These are phyloP conservation scores for Ambrosiella beaveri DNA, from an alignment of 2,329 filamentous ascomycete genomes.

Conservation along the genomic window DNA sequence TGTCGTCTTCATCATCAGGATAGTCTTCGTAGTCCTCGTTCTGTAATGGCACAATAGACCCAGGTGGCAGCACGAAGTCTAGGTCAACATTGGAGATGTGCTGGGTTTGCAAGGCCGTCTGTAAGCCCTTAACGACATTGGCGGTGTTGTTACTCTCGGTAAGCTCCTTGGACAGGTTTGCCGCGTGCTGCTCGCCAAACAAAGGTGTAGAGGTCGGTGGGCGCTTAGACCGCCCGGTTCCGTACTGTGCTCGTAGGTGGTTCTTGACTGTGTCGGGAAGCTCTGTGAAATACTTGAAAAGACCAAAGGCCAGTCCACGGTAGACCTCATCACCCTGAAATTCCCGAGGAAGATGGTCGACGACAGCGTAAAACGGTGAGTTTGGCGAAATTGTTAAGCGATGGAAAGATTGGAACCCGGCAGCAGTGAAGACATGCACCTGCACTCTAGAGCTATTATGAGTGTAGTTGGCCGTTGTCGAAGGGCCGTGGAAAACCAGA, in stretches of 20 bases:
- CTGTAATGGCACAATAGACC: constrained; percentile 50
- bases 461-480: constrained; percentile 72
- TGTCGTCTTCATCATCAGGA: constrained; percentile 45
- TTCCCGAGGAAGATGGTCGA: constrained; percentile 77
- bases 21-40: constrained; percentile 41
- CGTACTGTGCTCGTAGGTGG: constrained; percentile 40
- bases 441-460: constrained; percentile 87
- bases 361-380: constrained; percentile 77
- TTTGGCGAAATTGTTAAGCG: constrained; percentile 87
- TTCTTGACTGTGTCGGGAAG: constrained; percentile 61
- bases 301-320: constrained; percentile 75
- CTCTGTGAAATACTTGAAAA: constrained; percentile 89
- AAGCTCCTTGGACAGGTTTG: constrained; percentile 75
- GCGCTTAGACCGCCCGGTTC: constrained; percentile 29
- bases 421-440: constrained; percentile 77
- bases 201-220: constrained; percentile 47
- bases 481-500: constrained; percentile 81
- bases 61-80: constrained; percentile 69
- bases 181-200: constrained; percentile 85
- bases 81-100: constrained; percentile 72
- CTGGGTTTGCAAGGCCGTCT: constrained; percentile 62
- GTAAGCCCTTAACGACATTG: constrained; percentile 56
- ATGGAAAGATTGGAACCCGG: constrained; percentile 76
- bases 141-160: constrained; percentile 58
- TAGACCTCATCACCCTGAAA: constrained; percentile 91